Base-by-base conservation (phyloP, 2,329 filamentous ascomycete species). In the Arthrobotrys entomopaga region DNA sequence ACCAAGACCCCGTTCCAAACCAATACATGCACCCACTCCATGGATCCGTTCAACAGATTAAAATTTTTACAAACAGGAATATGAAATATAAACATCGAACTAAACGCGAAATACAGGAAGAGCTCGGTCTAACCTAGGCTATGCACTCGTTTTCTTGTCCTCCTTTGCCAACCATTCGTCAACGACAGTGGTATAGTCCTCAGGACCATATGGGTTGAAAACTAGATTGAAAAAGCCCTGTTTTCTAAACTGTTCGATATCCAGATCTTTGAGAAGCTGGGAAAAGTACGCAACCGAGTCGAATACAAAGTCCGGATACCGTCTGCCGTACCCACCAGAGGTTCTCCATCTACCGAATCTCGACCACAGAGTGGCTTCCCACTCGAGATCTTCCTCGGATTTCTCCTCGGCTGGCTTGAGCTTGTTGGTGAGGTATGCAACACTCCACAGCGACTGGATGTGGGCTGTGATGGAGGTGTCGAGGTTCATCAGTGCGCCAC, bases 321-420 rank as follows among this genome's bases (percentile, higher is more conserved):
- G 85, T 43, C 82, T 83, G 0, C 90, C 90, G 78, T 87, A 88
- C 0, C 90, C 90, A 2, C 83, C 85, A 0, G 89, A 87, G 77
- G 90, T 91, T 24, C 91, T 84, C 86, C 89, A 89, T 76, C 85
- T 87, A 3, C 89, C 89, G 79, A 90, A 94, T 42, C 90, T 87
- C 19, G 85, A 88, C 79, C 90, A 84, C 53, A 92, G 82, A 22
- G 88, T 85, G 0, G 89, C 87, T 77, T 90, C 85, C 80, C 82
- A 83, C 2, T 82, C 81, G 7, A 84, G 82, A 13, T 82, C 81
- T 3, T 79, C 76, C 59, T 79, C 82, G 16, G 78, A 53, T 49
- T 74, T 71, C 19, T 76, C 76, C 29, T 76, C 66, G 64, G 75
- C 69, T 1, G 82, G 77, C 7, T 82, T 79, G 2, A 91, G 80